A percentile compares a stretch with the other conserved stretches of the same genome.
Conservation (phyloP, 352 stramenopile genomes). For the Globisporangium perplexum region DNA sequence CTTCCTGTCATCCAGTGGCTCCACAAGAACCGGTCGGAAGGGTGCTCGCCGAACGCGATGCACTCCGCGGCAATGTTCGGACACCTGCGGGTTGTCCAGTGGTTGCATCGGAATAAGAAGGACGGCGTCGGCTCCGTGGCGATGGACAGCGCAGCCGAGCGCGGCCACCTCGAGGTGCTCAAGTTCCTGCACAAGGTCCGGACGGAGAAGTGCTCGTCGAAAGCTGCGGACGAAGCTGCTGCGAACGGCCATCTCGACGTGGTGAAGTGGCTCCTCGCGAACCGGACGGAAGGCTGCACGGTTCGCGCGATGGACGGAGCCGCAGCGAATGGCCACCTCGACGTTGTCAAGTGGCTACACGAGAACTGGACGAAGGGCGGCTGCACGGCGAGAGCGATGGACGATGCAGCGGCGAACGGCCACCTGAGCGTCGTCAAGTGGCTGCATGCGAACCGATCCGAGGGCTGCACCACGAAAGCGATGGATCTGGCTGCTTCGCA, state of each 20-base stretch:
- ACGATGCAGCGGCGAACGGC: not conserved
- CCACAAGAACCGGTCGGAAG: not conserved
- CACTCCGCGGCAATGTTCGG: not conserved
- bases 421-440: not conserved
- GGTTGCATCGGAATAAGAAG: not conserved
- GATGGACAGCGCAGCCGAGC: conserved; percentile 2
- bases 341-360: not conserved
- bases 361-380: not conserved
- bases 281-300: not conserved
- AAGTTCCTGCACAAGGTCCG: not conserved
- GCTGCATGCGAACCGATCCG: not conserved
- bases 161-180: not conserved
- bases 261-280: not conserved
- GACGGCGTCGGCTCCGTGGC: not conserved
- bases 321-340: not conserved
- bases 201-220: not conserved
- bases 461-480: not conserved
- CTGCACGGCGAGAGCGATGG: not conserved
- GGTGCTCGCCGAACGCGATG: not conserved
- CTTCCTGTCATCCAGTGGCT: not conserved
- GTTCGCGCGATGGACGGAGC: not conserved
- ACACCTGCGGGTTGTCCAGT: not conserved
- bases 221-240: not conserved
- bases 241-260: not conserved
- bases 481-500: not conserved